Percentiles rank a stretch among this genome's conserved stretches.
These are phyloP conservation scores for Sarocladiaceae sp. DNA, from an alignment of 2,329 filamentous ascomycete genomes.

Conservation along the genomic window DNA sequence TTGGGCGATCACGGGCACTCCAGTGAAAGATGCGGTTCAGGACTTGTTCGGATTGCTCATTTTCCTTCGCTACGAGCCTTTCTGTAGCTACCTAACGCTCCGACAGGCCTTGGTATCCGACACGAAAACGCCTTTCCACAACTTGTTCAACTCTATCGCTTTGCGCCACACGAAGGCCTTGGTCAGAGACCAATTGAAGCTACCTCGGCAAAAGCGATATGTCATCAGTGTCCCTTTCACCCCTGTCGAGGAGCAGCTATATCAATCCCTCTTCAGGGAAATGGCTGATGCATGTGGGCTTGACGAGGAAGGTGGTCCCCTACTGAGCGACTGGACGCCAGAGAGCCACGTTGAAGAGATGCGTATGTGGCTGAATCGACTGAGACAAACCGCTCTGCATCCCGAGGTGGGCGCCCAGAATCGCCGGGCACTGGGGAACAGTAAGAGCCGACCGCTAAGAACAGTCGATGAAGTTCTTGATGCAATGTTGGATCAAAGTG, in stretches of 20 bases:
- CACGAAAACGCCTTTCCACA: slow-evolving; percentile 57
- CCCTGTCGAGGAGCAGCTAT: slow-evolving; percentile 85
- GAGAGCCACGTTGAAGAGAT: slow-evolving; percentile 63
- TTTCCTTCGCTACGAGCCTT: slow-evolving; percentile 76
- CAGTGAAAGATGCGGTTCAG: slow-evolving; percentile 68
- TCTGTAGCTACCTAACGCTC: slow-evolving; percentile 53
- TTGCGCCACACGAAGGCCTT: slow-evolving; percentile 81
- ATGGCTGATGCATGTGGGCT: slow-evolving; percentile 68
- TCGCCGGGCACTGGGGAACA: slow-evolving; percentile 55
- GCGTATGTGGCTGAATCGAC: slow-evolving; percentile 68
- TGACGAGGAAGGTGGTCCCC: slow-evolving; percentile 55
- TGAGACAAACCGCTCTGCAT: slow-evolving; percentile 80
- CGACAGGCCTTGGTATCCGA: slow-evolving; percentile 60
- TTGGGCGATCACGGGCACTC: slow-evolving; percentile 88
- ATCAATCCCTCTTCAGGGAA: slow-evolving; percentile 65
- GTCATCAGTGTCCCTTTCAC: slow-evolving; percentile 89
- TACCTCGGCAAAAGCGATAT: slow-evolving; percentile 79
- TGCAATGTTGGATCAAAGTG: slow-evolving; percentile 85
- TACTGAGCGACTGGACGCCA: slow-evolving; percentile 56
- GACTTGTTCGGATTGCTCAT: slow-evolving; percentile 76
- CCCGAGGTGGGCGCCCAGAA: slow-evolving; percentile 70
- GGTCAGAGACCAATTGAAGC: slow-evolving; percentile 68
- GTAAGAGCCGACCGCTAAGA: slow-evolving; percentile 59
- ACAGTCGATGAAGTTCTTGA: slow-evolving; percentile 83
- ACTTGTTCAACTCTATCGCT: slow-evolving; percentile 65